Percentiles rank a stretch among this genome's conserved stretches.
Conservation (phyloP, 2,329 filamentous ascomycete species). For the Pseudocercospora fijiensis region DNA sequence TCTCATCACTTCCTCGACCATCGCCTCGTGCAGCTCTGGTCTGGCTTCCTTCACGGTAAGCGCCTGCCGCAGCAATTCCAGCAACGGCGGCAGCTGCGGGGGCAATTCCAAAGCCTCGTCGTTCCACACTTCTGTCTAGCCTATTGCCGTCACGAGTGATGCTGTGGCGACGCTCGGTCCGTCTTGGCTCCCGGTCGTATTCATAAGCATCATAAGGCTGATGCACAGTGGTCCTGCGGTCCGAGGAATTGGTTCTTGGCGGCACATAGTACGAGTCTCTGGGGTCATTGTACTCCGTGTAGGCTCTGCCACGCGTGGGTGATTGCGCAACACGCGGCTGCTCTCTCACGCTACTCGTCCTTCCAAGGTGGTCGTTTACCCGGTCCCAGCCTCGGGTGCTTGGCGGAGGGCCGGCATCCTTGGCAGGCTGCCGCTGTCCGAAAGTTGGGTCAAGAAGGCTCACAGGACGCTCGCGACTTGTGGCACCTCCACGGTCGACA, state of each 20-base stretch:
- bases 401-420: conserved; percentile 58
- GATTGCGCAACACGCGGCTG: conserved; percentile 29
- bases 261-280: conserved; percentile 43
- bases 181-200: conserved; percentile 45
- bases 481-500: conserved; percentile 41
- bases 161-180: conserved; percentile 38
- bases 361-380: conserved; percentile 53
- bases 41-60: conserved; percentile 26
- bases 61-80: conserved; percentile 7
- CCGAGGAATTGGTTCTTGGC: conserved; percentile 40
- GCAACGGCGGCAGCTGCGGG: background rate
- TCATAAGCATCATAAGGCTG: conserved; percentile 41
- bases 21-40: conserved; percentile 31
- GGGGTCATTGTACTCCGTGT: conserved; percentile 28
- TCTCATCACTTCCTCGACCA: conserved; percentile 41
- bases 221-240: conserved; percentile 42
- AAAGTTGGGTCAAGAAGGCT: conserved; percentile 44
- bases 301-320: conserved; percentile 30
- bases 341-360: conserved; percentile 50
- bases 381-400: conserved; percentile 70
- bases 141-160: conserved; percentile 37
- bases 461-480: conserved; percentile 44
- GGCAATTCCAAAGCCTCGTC: conserved; percentile 50
- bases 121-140: conserved; percentile 46
- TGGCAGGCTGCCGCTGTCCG: conserved; percentile 35